phyloP scores from a whole-genome alignment of 257 asterid species.

The Osmanthus fragrans region DNA sequence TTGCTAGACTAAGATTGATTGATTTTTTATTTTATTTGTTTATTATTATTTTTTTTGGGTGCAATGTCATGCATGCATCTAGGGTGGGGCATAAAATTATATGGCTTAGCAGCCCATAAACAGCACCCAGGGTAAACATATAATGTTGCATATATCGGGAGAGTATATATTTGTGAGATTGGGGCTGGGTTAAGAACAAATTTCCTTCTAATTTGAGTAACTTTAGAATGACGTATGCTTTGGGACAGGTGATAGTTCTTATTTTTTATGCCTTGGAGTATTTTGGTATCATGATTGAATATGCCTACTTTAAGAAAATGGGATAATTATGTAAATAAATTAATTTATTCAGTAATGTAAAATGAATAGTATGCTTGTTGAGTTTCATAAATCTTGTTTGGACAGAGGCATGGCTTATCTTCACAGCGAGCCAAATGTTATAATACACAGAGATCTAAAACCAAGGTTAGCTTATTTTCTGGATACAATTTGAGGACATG shows the following conservation, averaged over 20 bases:
- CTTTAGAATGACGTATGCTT: neutral
- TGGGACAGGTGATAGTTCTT: neutral
- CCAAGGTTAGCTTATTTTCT: conserved; percentile 69
- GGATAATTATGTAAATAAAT: conserved; percentile 18
- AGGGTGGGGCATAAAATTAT: neutral
- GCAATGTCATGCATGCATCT: neutral
- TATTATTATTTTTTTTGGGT: neutral
- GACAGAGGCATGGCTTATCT: conserved; percentile 99
- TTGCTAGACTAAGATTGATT: neutral
- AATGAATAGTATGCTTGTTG: conserved; percentile 11
- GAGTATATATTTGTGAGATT: neutral
- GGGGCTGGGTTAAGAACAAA: no score
- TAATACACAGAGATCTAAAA: conserved; percentile 93
- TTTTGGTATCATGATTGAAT: conserved; percentile 7
- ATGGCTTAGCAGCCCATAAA: neutral
- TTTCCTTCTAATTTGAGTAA: neutral
- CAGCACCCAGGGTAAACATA: neutral
- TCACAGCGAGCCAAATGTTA: conserved; percentile 95
- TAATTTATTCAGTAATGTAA: conserved; percentile 12
- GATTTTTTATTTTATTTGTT: neutral
- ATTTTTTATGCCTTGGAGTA: neutral
- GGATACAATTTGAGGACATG: neutral
- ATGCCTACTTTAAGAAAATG: neutral
- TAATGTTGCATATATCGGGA: neutral
- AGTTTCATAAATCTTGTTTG: conserved; percentile 24